Percentiles rank a stretch among this genome's conserved stretches.
Evolutionary conservation across 495 filamentous ascomycete species (phyloP).

Genomic region (Amniculicola lignicola): DNA sequence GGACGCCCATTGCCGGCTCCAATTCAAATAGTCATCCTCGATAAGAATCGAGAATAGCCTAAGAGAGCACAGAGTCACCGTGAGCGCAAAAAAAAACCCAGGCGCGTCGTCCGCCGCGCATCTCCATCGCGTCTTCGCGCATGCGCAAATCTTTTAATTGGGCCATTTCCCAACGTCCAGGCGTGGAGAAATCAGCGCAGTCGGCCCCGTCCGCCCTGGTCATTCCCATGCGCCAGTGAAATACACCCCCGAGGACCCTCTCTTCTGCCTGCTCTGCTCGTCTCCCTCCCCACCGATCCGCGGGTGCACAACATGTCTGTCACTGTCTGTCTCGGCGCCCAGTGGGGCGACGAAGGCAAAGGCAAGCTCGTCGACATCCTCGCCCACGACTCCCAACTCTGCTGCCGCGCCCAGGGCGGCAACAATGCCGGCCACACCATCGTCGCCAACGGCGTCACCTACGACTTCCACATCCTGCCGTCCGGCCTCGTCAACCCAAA

Average conservation of each 20-base stretch:
- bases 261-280: background rate
- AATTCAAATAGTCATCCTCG: no score
- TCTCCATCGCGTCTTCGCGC: background rate
- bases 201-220: conserved; percentile 9
- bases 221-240: conserved; percentile 12
- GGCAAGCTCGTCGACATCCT: conserved; percentile 37
- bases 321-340: conserved; percentile 60
- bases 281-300: conserved; percentile 2
- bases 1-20: no score
- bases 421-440: conserved; percentile 64
- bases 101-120: no score
- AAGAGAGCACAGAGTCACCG: no score
- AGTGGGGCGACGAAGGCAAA: conserved; percentile 67
- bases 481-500: conserved; percentile 67
- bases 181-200: background rate
- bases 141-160: conserved; percentile 30
- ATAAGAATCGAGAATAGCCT: no score
- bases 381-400: conserved; percentile 28
- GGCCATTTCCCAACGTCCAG: background rate
- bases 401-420: conserved; percentile 34
- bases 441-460: conserved; percentile 50
- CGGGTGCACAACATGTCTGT: conserved; percentile 35
- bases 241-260: background rate
- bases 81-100: no score
- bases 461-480: conserved; percentile 59